A percentile compares a stretch with the other conserved stretches of the same genome.
These are phyloP conservation scores for Ogataea paraovalis DNA, from an alignment of 805 yeast genomes.

Conservation along the genomic window DNA sequence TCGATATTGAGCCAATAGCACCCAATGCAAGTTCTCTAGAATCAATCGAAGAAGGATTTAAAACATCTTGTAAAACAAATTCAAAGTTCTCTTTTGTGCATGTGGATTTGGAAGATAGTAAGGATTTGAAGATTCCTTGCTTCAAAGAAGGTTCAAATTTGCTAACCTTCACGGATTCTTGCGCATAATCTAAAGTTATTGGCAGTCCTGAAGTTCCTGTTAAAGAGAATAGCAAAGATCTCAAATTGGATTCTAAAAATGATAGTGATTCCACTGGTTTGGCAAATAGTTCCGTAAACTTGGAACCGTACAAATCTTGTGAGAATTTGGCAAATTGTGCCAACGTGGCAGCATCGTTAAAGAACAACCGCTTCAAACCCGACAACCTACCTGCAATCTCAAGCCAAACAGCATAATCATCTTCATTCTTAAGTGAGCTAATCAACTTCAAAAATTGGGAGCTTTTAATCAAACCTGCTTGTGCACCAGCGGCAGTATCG, in stretches of 20 bases:
- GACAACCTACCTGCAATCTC: constrained; percentile 43
- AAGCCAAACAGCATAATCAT: constrained; percentile 50
- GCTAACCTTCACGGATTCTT: constrained; percentile 3
- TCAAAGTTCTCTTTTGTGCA: constrained; percentile 34
- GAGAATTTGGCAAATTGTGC: constrained; percentile 30
- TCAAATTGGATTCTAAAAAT: constrained; percentile 29
- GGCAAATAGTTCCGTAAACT: constrained; percentile 24
- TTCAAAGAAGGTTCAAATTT: constrained; percentile 38
- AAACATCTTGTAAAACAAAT: constrained; percentile 42
- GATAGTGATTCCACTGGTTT: constrained; percentile 14
- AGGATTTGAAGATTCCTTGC: constrained; percentile 39
- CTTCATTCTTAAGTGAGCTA: constrained; percentile 32
- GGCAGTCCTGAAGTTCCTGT: constrained; percentile 39
- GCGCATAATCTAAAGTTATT: constrained; percentile 29
- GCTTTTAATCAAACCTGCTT: constrained; percentile 41
- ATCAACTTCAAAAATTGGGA: constrained; percentile 43
- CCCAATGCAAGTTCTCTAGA: constrained; percentile 52
- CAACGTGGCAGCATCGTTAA: constrained; percentile 29
- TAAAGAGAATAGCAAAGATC: constrained; percentile 36
- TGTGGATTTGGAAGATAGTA: constrained; percentile 36
- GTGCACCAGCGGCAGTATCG: constrained; percentile 46
- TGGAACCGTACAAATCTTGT: constrained; percentile 30
- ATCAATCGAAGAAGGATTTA: constrained; percentile 50
- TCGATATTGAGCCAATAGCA: constrained; percentile 48
- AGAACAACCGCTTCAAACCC: constrained; percentile 35